Conservation (phyloP, 2,329 filamentous ascomycete species). For the Alternaria brassicicola region DNA sequence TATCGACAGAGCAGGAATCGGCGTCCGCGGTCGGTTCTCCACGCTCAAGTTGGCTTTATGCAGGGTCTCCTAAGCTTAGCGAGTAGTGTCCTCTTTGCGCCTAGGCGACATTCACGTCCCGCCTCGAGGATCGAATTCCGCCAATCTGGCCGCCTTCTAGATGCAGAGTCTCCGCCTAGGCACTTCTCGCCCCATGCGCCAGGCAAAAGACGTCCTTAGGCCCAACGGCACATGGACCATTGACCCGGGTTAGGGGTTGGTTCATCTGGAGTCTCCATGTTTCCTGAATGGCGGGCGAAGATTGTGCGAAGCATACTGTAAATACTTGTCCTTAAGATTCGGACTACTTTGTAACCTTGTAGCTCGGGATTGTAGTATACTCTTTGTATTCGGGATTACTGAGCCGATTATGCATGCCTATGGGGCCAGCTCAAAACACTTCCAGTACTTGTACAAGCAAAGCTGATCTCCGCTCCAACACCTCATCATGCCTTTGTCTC, state of each 20-base stretch:
- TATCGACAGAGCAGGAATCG: background rate
- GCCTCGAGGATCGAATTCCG: constrained; percentile 1
- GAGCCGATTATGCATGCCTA: background rate
- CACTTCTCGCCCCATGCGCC: constrained; percentile 6
- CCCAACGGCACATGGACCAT: constrained; percentile 14
- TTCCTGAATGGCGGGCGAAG: background rate
- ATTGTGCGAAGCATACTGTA: background rate
- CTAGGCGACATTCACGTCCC: background rate
- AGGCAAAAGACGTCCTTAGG: constrained; percentile 4
- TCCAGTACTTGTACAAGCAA: background rate
- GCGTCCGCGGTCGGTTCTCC: constrained; percentile 14
- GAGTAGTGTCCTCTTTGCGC: constrained; percentile 15
- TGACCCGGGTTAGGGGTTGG: background rate
- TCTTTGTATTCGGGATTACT: background rate
- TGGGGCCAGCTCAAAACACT: background rate
- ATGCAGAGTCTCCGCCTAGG: constrained; percentile 4
- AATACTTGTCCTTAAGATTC: background rate
- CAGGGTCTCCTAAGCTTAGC: constrained; percentile 30
- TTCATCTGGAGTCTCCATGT: background rate
- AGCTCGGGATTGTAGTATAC: background rate
- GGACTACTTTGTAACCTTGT: background rate
- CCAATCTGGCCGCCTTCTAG: constrained; percentile 12
- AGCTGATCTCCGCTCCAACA: background rate
- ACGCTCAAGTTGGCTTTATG: constrained; percentile 26
- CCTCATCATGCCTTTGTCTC: background rate